Conservation (phyloP, 2,329 filamentous ascomycete genomes). For the Colletotrichum aenigma region DNA sequence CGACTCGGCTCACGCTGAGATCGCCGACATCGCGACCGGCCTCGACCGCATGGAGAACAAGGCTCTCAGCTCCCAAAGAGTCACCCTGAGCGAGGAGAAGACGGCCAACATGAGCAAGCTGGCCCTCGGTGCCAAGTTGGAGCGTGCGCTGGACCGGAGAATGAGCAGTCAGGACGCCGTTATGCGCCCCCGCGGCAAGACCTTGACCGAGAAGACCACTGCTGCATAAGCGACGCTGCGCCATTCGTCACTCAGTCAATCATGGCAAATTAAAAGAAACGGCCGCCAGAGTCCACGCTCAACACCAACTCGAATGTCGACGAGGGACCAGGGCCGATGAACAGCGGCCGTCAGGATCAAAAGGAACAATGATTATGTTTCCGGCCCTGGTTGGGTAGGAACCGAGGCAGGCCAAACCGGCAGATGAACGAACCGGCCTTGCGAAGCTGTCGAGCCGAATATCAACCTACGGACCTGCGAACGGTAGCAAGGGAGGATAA, state of each 20-base stretch:
- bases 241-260: neutral
- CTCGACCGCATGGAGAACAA: conserved; percentile 91
- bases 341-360: neutral
- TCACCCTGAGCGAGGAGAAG: conserved; percentile 79
- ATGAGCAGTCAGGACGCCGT: conserved; percentile 91
- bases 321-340: neutral
- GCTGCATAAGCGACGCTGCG: neutral
- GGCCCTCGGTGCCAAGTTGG: conserved; percentile 87
- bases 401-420: neutral
- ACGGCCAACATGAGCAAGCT: conserved; percentile 82
- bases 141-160: conserved; percentile 82
- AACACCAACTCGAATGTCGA: neutral
- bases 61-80: conserved; percentile 81
- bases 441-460: neutral
- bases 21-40: conserved; percentile 75
- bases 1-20: conserved; percentile 62
- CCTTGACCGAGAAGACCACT: conserved; percentile 36
- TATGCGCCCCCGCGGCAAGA: conserved; percentile 65
- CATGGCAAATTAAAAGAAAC: neutral
- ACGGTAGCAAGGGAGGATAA: neutral
- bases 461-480: neutral
- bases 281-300: neutral
- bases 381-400: neutral
- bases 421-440: neutral
- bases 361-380: neutral